Conservation (phyloP, 208 protist genomes). For the Trypanosoma mega region DNA sequence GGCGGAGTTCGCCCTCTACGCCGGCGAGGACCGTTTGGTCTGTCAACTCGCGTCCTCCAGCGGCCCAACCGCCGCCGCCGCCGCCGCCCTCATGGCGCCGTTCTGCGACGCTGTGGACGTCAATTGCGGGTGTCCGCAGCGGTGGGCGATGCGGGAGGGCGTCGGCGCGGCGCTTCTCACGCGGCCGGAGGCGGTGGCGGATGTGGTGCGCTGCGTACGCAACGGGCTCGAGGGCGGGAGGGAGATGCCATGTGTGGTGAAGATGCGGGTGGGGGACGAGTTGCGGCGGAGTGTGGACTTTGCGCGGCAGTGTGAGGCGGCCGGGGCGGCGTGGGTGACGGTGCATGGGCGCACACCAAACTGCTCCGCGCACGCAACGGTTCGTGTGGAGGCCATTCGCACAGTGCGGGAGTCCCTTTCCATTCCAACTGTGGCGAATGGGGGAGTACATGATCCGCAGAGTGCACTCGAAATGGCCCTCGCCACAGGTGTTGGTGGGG, state of each 20-base stretch:
- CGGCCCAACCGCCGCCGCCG: conserved; percentile 52
- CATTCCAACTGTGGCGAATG: conserved; percentile 86
- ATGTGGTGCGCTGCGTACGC: conserved; percentile 71
- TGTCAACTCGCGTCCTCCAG: conserved; percentile 83
- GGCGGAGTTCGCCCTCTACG: conserved; percentile 77
- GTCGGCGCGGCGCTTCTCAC: conserved; percentile 71
- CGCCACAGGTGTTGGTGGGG: conserved; percentile 50
- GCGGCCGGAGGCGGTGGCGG: conserved; percentile 69
- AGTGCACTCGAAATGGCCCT: conserved; percentile 51
- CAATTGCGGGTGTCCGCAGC: conserved; percentile 94
- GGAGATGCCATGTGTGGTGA: conserved; percentile 62
- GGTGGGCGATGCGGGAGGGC: conserved; percentile 83
- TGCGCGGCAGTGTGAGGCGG: conserved; percentile 72
- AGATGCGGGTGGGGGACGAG: conserved; percentile 82
- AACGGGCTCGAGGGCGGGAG: conserved; percentile 30
- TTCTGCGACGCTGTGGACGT: conserved; percentile 89
- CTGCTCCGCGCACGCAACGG: conserved; percentile 47
- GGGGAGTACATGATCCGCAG: conserved; percentile 55
- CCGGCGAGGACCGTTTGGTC: conserved; percentile 67
- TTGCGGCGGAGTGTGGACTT: conserved; percentile 78
- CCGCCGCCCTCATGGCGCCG: conserved; percentile 44
- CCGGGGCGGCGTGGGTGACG: conserved; percentile 79
- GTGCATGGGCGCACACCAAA: conserved; percentile 84
- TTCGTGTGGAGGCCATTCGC: conserved; percentile 59
- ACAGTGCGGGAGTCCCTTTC: conserved; percentile 55